These are phyloP conservation scores for Penicillium olsonii DNA, from an alignment of 2,329 filamentous ascomycete genomes.

Conservation along the genomic window DNA sequence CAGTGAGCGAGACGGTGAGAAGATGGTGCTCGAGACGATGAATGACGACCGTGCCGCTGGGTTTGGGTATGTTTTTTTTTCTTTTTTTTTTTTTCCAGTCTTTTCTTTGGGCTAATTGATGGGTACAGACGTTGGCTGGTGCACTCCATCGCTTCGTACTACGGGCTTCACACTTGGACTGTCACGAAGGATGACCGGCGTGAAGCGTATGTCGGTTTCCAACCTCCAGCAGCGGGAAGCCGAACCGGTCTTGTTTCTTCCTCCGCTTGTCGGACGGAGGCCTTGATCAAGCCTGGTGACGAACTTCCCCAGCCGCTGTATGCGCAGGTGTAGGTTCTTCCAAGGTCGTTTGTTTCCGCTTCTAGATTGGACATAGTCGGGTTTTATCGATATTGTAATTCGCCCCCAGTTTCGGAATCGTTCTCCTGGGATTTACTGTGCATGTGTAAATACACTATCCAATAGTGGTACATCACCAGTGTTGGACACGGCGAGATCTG, in stretches of 20 bases:
- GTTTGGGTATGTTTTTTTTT: constrained; percentile 68
- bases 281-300: constrained; percentile 36
- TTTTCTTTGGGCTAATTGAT: constrained; percentile 15
- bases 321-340: constrained; percentile 36
- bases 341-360: background rate
- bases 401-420: too few species aligned
- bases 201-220: constrained; percentile 79
- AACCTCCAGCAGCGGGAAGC: constrained; percentile 35
- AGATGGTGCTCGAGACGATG: constrained; percentile 77
- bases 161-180: constrained; percentile 82
- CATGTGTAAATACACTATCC: constrained; percentile 9
- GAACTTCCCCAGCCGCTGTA: constrained; percentile 42
- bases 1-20: constrained; percentile 57
- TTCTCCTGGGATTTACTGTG: too few species aligned
- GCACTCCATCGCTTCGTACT: constrained; percentile 89
- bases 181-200: constrained; percentile 70
- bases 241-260: constrained; percentile 29
- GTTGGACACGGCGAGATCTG: constrained; percentile 2
- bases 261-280: constrained; percentile 28
- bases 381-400: background rate
- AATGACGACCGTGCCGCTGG: constrained; percentile 73
- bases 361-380: constrained; percentile 3
- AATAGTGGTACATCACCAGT: too few species aligned
- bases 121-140: constrained; percentile 80
- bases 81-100: constrained; percentile 22